Conservation (phyloP, 2,329 filamentous ascomycete species). For the Erysiphe neolycopersici region DNA sequence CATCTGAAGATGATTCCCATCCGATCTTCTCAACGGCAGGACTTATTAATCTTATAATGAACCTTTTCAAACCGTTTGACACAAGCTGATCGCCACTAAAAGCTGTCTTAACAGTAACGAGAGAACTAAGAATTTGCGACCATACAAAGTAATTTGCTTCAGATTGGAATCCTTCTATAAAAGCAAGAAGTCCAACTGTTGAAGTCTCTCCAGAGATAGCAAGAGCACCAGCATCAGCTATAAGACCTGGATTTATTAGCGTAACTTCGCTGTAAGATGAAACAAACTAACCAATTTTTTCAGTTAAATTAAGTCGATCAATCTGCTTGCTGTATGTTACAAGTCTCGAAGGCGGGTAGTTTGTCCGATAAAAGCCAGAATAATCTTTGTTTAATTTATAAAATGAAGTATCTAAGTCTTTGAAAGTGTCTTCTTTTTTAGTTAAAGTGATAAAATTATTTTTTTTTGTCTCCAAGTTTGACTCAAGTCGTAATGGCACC, state of each 20-base stretch:
- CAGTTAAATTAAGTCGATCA: conserved; percentile 49
- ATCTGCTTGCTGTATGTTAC: conserved; percentile 55
- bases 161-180: conserved; percentile 57
- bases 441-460: conserved; percentile 42
- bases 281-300: conserved; percentile 45
- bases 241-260: conserved; percentile 19
- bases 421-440: conserved; percentile 49
- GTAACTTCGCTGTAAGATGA: not conserved
- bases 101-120: conserved; percentile 55
- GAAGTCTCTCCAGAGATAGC: conserved; percentile 67
- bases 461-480: conserved; percentile 36
- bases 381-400: conserved; percentile 87
- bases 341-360: conserved; percentile 67
- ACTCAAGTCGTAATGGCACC: conserved; percentile 70
- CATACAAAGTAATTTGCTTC: conserved; percentile 77
- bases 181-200: conserved; percentile 55
- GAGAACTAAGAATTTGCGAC: conserved; percentile 54
- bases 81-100: conserved; percentile 54
- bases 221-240: conserved; percentile 72
- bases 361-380: conserved; percentile 58
- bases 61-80: conserved; percentile 47
- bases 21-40: conserved; percentile 54
- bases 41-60: conserved; percentile 50
- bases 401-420: conserved; percentile 48
- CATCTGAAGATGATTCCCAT: conserved; percentile 54